Evolutionary conservation across 768 basidiomycete genomes (phyloP).

Genomic region (Xerocomellus dryophilus): DNA sequence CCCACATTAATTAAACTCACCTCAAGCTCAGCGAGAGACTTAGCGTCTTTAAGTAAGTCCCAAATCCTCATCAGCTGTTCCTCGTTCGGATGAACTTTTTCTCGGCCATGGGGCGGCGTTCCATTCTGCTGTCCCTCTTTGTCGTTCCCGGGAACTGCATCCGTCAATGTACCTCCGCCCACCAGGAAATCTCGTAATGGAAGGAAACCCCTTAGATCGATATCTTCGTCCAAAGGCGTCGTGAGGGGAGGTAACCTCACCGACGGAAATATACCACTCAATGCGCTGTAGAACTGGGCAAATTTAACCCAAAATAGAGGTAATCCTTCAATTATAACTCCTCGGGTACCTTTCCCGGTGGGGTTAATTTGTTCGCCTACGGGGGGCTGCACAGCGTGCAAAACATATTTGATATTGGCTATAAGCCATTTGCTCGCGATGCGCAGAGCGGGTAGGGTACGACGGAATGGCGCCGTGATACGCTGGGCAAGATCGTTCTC

Average conservation of each 20-base stretch:
- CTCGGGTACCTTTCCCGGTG: conserved; percentile 19
- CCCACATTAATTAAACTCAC: conserved; percentile 37
- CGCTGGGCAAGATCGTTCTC: conserved; percentile 68
- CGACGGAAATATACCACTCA: conserved; percentile 67
- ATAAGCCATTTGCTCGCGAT: conserved; percentile 88
- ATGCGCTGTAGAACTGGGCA: conserved; percentile 57
- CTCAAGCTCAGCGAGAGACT: conserved; percentile 53
- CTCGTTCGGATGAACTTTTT: conserved; percentile 83
- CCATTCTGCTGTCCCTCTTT: conserved; percentile 25
- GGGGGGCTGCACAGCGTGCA: conserved; percentile 40
- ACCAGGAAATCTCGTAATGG: conserved; percentile 69
- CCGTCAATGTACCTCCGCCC: conserved; percentile 14
- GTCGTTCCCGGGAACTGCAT: conserved; percentile 21
- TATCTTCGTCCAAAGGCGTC: conserved; percentile 81
- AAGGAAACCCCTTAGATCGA: conserved; percentile 82
- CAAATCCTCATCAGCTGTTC: conserved; percentile 93
- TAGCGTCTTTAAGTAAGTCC: conserved; percentile 76
- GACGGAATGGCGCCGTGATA: conserved; percentile 82
- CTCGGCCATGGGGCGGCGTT: conserved; percentile 28
- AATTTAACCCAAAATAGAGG: conserved; percentile 72
- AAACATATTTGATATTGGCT: conserved; percentile 68
- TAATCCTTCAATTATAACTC: conserved; percentile 31
- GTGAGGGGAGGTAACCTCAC: conserved; percentile 54
- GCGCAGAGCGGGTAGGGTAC: conserved; percentile 82
- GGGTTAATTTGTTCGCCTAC: conserved; percentile 14